Percentiles rank a stretch among this genome's conserved stretches.
phyloP scores from a whole-genome alignment of 2,329 filamentous ascomycete species.

The Hysterium pulicare region DNA sequence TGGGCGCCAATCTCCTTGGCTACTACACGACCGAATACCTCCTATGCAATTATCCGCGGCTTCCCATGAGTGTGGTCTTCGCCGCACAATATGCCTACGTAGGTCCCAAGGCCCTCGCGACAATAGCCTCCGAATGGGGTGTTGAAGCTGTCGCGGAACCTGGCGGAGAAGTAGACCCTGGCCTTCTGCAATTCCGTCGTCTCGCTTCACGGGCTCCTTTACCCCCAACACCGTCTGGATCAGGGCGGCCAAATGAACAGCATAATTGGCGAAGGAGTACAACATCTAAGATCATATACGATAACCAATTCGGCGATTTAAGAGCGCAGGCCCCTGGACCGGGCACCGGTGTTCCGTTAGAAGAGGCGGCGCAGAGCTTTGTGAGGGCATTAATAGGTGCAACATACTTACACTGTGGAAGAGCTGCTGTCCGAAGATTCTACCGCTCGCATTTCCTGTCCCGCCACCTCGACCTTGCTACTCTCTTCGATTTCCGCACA shows the following conservation, averaged over 20 bases:
- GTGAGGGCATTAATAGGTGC: constrained; percentile 81
- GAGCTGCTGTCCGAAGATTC: constrained; percentile 75
- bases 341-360: constrained; percentile 37
- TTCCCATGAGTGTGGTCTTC: constrained; percentile 85
- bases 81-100: constrained; percentile 81
- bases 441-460: constrained; percentile 80
- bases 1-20: constrained; percentile 79
- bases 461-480: constrained; percentile 70
- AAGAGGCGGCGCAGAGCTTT: constrained; percentile 68
- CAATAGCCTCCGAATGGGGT: constrained; percentile 83
- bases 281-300: constrained; percentile 73
- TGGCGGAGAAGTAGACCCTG: constrained; percentile 87
- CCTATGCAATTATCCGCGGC: constrained; percentile 81
- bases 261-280: constrained; percentile 33
- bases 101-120: constrained; percentile 69
- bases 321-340: constrained; percentile 21
- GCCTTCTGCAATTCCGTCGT: constrained; percentile 74
- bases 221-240: constrained; percentile 18
- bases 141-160: constrained; percentile 83
- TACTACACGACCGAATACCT: constrained; percentile 89
- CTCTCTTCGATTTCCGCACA: constrained; percentile 78
- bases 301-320: constrained; percentile 80
- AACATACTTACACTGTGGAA: constrained; percentile 80
- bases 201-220: constrained; percentile 31
- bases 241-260: constrained; percentile 21